Evolutionary conservation across 129 eudicot genomes (phyloP).

Genomic region (Lactuca saligna): DNA sequence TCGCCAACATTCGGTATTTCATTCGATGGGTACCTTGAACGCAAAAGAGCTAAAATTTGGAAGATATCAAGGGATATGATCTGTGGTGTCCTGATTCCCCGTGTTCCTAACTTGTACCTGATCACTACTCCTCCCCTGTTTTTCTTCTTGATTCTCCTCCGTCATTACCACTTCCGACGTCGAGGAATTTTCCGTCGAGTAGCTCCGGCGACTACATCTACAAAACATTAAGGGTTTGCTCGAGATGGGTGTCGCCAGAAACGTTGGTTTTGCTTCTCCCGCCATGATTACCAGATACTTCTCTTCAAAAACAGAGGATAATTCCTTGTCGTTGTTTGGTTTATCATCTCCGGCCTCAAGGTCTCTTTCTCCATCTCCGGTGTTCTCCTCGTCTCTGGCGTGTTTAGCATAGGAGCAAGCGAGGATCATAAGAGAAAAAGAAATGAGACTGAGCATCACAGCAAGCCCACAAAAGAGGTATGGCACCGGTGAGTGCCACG

Average conservation of each 20-base stretch:
- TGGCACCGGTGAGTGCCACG: constrained; percentile 82
- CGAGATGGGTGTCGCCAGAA: constrained; percentile 54
- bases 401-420: constrained; percentile 74
- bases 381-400: constrained; percentile 35
- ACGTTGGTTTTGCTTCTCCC: constrained; percentile 59
- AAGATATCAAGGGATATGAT: background rate
- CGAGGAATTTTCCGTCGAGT: constrained; percentile 9
- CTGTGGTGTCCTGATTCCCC: constrained; percentile 12
- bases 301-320: constrained; percentile 40
- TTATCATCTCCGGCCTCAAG: constrained; percentile 43
- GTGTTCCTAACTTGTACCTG: constrained; percentile 29
- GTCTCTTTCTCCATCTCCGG: constrained; percentile 36
- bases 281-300: constrained; percentile 69
- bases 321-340: constrained; percentile 1
- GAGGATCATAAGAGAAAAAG: constrained; percentile 63
- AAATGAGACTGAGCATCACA: constrained; percentile 73
- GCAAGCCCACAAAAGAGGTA: constrained; percentile 76
- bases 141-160: constrained; percentile 16
- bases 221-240: constrained; percentile 47
- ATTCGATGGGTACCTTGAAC: background rate
- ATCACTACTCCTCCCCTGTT: constrained; percentile 21
- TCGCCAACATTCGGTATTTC: constrained; percentile 8
- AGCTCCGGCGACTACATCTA: constrained; percentile 33
- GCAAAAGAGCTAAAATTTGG: too few relatives aligned
- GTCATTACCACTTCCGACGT: constrained; percentile 22